Base-by-base conservation (phyloP, 2,329 filamentous ascomycete species). In the Fusarium multiceps region DNA sequence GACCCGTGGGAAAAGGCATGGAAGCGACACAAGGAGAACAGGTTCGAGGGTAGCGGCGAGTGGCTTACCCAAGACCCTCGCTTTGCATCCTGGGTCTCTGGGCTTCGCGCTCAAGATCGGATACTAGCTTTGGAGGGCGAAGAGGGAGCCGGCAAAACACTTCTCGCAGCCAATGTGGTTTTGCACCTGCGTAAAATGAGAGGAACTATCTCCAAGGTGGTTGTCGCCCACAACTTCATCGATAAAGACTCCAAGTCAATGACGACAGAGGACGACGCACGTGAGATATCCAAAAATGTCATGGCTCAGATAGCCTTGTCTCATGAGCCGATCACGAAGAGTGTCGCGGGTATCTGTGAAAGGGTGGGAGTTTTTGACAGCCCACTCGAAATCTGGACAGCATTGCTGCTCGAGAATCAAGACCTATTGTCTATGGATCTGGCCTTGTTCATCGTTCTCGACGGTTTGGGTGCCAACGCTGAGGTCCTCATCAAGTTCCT, bases 81-180 rank as follows among this genome's bases (percentile, higher is more conserved):
- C 16, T 56, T 56, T 40, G 18, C 54, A 18, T 10, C 43, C 7
- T 56, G 54, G 43, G 13, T 30, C 9, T 49, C 54, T 6, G 25
- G 32, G 2, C 21, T 9, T 10, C 4, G 23, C 10, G 32, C 3
- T 20, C 54, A 8, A 56, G 30, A 56, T 3, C 23, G 23, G 2
- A 56, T 56, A 9, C 1, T 56, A 3, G 54, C 43, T 18, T 25
- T 56, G 0, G 43, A 50, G 8, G 54, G 54, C 13, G 54, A 56
- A 41, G 54, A 56, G 5, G 54, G 54, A 5, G 43, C 43, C 5
- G 54, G 54, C 3, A 56, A 56, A 25, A 56, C 54, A 27, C 30
- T 50, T 13, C 32, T 56, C 2, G 54, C 43, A 23, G 20, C 54
- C 1, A 56, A 41, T 14, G 12, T 56, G 1, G 11, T 56, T 0